Percentiles rank a stretch among this genome's conserved stretches.
Conservation (phyloP, 345 rosid genomes). For the Gossypium arboreum region DNA sequence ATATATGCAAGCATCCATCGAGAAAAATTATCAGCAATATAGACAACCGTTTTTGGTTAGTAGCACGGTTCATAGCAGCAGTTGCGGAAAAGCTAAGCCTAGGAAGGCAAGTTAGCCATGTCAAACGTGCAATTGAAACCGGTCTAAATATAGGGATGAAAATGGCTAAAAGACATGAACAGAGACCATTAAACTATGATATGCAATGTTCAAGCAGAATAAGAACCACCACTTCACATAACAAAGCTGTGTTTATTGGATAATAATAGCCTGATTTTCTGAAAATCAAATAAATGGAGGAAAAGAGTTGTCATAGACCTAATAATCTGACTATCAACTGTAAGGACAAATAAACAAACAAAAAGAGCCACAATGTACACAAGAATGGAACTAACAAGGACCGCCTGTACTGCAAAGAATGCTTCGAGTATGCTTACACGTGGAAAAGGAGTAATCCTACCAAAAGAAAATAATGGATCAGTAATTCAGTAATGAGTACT, state of each 20-base stretch:
- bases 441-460: constrained; percentile 27
- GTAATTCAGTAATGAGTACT: constrained; percentile 90
- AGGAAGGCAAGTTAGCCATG: not conserved
- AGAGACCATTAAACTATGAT: not conserved
- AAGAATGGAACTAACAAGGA: constrained; percentile 34
- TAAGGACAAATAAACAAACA: constrained; percentile 19
- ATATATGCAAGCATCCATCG: too few relatives aligned
- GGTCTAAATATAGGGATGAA: not conserved
- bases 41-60: too few relatives aligned
- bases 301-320: not conserved
- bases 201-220: not conserved
- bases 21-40: too few relatives aligned
- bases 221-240: not conserved
- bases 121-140: not conserved
- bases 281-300: not conserved
- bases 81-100: not conserved
- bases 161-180: not conserved
- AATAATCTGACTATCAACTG: constrained; percentile 1
- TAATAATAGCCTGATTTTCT: not conserved
- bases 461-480: constrained; percentile 30
- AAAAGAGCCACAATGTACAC: constrained; percentile 42
- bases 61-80: too few relatives aligned
- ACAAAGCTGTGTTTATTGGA: not conserved
- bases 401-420: constrained; percentile 61
- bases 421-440: constrained; percentile 34